Evolutionary conservation across 1,139 yeast species (phyloP).

Genomic region (Saccharomycopsis hybrid): DNA sequence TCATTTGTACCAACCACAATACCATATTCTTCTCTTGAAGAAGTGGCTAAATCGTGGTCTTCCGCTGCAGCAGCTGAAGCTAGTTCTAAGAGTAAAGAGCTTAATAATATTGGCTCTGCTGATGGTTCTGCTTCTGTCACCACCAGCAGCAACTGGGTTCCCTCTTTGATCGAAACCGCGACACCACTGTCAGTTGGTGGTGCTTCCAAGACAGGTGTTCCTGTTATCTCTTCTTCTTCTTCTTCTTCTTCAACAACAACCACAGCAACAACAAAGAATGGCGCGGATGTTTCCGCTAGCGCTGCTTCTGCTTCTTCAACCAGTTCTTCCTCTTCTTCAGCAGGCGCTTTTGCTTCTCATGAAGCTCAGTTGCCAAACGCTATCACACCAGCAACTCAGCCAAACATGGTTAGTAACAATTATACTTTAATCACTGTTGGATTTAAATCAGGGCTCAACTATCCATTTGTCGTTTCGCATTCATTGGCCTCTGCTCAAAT

Average conservation of each 20-base stretch:
- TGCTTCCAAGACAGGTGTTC: too few relatives aligned
- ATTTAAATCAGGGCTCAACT: constrained; percentile 59
- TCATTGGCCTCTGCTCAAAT: constrained; percentile 70
- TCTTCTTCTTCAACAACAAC: constrained; percentile 31
- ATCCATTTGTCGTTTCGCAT: constrained; percentile 62
- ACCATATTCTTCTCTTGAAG: constrained; percentile 22
- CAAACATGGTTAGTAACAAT: constrained; percentile 28
- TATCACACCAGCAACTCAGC: constrained; percentile 42
- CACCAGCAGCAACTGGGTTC: constrained; percentile 13
- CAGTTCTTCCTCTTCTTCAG: too few relatives aligned
- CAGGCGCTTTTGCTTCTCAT: constrained; percentile 31
- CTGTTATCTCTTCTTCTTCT: not conserved
- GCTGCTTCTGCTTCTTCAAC: constrained; percentile 36
- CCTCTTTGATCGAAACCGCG: constrained; percentile 12
- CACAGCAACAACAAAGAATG: too few relatives aligned
- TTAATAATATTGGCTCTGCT: too few relatives aligned
- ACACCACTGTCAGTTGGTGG: too few relatives aligned
- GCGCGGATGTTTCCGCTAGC: too few relatives aligned
- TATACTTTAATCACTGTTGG: constrained; percentile 60
- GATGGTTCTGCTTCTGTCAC: too few relatives aligned
- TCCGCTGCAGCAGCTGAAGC: not conserved
- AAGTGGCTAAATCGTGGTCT: not conserved
- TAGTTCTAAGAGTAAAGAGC: not conserved
- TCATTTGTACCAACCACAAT: constrained; percentile 14
- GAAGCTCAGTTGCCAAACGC: constrained; percentile 62